These are phyloP conservation scores for Acacia crassicarpa DNA, from an alignment of 306 rosid species.

Conservation along the genomic window DNA sequence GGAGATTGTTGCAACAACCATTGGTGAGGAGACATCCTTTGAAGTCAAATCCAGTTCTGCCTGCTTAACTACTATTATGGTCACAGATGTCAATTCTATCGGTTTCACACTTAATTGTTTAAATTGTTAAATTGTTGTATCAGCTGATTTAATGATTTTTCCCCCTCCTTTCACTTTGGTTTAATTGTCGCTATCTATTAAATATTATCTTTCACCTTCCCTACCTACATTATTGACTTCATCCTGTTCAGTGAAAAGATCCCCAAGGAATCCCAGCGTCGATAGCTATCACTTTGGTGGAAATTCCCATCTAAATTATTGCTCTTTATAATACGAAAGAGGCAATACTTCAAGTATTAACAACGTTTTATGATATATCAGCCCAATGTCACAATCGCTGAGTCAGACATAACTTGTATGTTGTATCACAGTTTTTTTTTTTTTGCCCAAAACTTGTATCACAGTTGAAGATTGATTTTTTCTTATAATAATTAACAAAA, in stretches of 20 bases:
- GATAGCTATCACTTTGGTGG: neutral
- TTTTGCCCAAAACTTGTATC: slow-evolving; percentile 43
- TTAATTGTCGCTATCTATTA: neutral
- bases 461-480: neutral
- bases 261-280: slow-evolving; percentile 2
- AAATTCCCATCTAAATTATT: slow-evolving; percentile 11
- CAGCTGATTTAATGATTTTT: neutral
- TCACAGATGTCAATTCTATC: neutral
- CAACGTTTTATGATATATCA: neutral
- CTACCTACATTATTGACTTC: slow-evolving; percentile 42
- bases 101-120: neutral
- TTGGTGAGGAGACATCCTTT: slow-evolving; percentile 15
- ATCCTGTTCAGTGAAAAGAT: slow-evolving; percentile 30
- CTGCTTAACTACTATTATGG: neutral
- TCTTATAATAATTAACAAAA: neutral
- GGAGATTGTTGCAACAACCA: slow-evolving; percentile 27
- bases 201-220: slow-evolving; percentile 28
- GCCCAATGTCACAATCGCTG: slow-evolving; percentile 12
- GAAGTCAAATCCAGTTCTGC: slow-evolving; percentile 20
- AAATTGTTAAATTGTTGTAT: neutral
- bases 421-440: too few species aligned
- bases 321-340: slow-evolving; percentile 8
- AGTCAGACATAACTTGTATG: slow-evolving; percentile 36
- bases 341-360: slow-evolving; percentile 14
- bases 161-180: neutral